A percentile compares a stretch with the other conserved stretches of the same genome.
These are phyloP conservation scores for Pseudophaeomoniella oleicola DNA, from an alignment of 2,329 filamentous ascomycete genomes.

Conservation along the genomic window DNA sequence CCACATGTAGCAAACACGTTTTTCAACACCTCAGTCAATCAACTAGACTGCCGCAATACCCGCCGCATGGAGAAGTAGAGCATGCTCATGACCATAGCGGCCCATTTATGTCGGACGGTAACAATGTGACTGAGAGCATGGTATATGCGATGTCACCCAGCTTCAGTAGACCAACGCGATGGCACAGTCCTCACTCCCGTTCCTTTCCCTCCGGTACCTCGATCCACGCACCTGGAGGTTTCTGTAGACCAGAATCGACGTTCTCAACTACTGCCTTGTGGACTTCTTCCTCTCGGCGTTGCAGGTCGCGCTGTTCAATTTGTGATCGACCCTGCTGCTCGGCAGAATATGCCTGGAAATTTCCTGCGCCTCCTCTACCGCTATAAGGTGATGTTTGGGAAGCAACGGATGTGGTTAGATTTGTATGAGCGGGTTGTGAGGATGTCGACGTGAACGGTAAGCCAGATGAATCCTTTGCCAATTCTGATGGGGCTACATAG, in stretches of 20 bases:
- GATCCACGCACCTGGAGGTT: neutral
- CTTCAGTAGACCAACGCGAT: too few species aligned
- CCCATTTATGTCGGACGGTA: too few species aligned
- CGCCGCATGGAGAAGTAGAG: too few species aligned
- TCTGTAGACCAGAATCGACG: neutral
- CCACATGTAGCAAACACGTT: too few species aligned
- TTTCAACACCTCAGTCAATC: too few species aligned
- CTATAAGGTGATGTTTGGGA: neutral
- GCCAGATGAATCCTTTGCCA: too few species aligned
- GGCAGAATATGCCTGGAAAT: neutral
- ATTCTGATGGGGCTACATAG: constrained; percentile 19
- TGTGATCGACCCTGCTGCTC: neutral
- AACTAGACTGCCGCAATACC: too few species aligned
- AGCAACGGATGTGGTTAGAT: too few species aligned
- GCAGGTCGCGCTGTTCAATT: neutral
- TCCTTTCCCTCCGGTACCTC: neutral
- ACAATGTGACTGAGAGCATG: too few species aligned
- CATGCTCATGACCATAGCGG: too few species aligned
- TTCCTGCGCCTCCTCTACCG: neutral
- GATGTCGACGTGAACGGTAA: neutral
- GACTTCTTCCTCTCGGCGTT: neutral
- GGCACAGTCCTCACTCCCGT: neutral
- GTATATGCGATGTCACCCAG: too few species aligned
- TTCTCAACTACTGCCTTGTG: neutral
- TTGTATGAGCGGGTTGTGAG: neutral